These are phyloP conservation scores for Adansonia digitata DNA, from an alignment of 345 rosid genomes.

Conservation along the genomic window DNA sequence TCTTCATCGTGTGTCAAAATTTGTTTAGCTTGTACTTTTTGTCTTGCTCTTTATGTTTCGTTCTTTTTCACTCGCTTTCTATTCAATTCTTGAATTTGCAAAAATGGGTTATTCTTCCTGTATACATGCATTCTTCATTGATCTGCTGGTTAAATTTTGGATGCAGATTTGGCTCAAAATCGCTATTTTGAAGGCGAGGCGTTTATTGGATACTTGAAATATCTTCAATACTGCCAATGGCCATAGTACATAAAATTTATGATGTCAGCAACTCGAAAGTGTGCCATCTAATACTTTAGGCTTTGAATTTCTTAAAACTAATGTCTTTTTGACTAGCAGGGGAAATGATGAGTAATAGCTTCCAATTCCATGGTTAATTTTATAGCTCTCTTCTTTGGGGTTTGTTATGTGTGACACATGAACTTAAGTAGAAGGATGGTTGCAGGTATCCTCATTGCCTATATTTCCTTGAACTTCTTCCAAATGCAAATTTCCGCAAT, in stretches of 20 bases:
- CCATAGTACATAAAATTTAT: conserved; percentile 87
- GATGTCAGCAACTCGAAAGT: conserved; percentile 50
- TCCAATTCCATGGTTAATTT: background rate
- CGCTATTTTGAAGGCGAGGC: conserved; percentile 98
- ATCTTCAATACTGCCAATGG: conserved; percentile 92
- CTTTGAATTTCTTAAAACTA: background rate
- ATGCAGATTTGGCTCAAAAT: conserved; percentile 93
- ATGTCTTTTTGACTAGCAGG: background rate
- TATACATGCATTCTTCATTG: background rate
- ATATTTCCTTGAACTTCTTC: conserved; percentile 92
- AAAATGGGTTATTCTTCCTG: too few relatives aligned
- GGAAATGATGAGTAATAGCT: background rate
- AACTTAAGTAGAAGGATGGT: conserved; percentile 10
- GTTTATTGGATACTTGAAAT: conserved; percentile 92
- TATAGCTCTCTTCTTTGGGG: background rate
- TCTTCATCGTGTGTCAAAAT: background rate
- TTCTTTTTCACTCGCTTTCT: background rate
- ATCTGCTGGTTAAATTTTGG: conserved; percentile 15
- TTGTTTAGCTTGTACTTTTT: background rate
- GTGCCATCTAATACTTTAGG: background rate
- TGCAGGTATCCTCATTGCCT: conserved; percentile 97
- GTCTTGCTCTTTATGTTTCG: background rate
- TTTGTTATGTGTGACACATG: conserved; percentile 3
- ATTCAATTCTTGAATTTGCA: background rate
- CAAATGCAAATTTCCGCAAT: conserved; percentile 81